These are phyloP conservation scores for Nakazawaea sp. DNA, from an alignment of 805 yeast species.

Conservation along the genomic window DNA sequence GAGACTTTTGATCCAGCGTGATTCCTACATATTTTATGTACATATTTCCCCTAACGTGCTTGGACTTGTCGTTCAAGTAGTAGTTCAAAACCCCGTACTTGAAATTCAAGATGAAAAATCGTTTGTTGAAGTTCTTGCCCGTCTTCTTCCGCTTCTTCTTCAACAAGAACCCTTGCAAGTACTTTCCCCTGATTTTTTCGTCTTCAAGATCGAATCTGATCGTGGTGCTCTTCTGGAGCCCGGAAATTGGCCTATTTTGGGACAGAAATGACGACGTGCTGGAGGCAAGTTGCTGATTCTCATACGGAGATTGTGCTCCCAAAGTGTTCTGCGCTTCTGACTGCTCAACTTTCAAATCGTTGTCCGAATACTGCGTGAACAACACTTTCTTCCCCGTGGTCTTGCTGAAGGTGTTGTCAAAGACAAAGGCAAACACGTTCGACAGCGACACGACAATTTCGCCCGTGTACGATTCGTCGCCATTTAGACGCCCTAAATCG, in stretches of 20 bases:
- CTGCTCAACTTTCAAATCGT: conserved; percentile 13
- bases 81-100: conserved; percentile 80
- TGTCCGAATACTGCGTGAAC: conserved; percentile 45
- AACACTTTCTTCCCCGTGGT: conserved; percentile 75
- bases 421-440: conserved; percentile 79
- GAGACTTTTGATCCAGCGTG: conserved; percentile 61
- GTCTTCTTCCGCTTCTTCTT: conserved; percentile 71
- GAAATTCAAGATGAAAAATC: conserved; percentile 80
- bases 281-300: background rate
- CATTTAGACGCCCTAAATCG: conserved; percentile 50
- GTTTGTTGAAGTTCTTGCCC: conserved; percentile 79
- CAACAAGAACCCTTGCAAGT: conserved; percentile 68
- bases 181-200: conserved; percentile 38
- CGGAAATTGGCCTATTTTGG: background rate
- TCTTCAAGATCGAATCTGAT: conserved; percentile 22
- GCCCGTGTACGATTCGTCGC: conserved; percentile 60
- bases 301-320: background rate
- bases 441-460: conserved; percentile 49
- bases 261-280: background rate
- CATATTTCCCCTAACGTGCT: conserved; percentile 85
- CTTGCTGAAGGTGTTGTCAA: conserved; percentile 88
- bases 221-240: background rate
- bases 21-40: conserved; percentile 78
- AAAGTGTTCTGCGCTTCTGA: conserved; percentile 5
- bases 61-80: conserved; percentile 62